phyloP scores from a whole-genome alignment of 352 stramenopile genomes.

The Pythium brachiatum region DNA sequence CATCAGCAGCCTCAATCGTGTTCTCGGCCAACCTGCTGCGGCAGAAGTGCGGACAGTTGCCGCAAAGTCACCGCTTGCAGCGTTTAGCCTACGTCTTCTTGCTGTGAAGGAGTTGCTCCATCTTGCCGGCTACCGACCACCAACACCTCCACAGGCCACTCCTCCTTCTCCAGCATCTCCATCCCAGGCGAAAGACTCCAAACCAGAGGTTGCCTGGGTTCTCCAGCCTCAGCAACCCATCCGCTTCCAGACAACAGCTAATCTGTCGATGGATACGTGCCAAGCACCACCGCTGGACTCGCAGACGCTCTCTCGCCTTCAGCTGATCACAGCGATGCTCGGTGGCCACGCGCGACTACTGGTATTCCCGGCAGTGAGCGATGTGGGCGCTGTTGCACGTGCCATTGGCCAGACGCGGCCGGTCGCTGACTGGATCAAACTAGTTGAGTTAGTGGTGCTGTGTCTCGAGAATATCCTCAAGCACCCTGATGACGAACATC shows the following conservation, averaged over 20 bases:
- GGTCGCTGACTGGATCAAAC: slow-evolving; percentile 28
- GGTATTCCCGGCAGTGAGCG: slow-evolving; percentile 38
- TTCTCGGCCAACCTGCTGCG: slow-evolving; percentile 46
- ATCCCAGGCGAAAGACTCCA: background rate
- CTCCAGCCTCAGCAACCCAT: slow-evolving; percentile 35
- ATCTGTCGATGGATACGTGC: background rate
- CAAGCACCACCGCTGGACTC: slow-evolving; percentile 24
- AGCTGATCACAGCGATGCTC: slow-evolving; percentile 40
- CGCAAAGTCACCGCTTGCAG: slow-evolving; percentile 20
- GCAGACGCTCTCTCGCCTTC: slow-evolving; percentile 29
- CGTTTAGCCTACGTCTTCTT: slow-evolving; percentile 27
- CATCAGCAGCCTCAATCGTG: slow-evolving; percentile 26
- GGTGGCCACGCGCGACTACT: slow-evolving; percentile 46
- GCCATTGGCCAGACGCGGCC: slow-evolving; percentile 26
- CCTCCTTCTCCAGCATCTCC: background rate
- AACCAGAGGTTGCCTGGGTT: slow-evolving; percentile 18
- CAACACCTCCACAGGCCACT: background rate
- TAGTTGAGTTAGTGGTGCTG: slow-evolving; percentile 41
- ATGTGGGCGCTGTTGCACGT: slow-evolving; percentile 49
- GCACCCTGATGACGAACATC: slow-evolving; percentile 36
- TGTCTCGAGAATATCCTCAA: slow-evolving; percentile 54
- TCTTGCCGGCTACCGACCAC: slow-evolving; percentile 33
- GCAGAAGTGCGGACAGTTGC: slow-evolving; percentile 33
- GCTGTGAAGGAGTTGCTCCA: slow-evolving; percentile 34
- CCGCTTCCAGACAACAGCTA: slow-evolving; percentile 37